Percentiles rank a stretch among this genome's conserved stretches.
Evolutionary conservation across 2,329 filamentous ascomycete genomes (phyloP).

Genomic region (Apiospora kogelbergensis): DNA sequence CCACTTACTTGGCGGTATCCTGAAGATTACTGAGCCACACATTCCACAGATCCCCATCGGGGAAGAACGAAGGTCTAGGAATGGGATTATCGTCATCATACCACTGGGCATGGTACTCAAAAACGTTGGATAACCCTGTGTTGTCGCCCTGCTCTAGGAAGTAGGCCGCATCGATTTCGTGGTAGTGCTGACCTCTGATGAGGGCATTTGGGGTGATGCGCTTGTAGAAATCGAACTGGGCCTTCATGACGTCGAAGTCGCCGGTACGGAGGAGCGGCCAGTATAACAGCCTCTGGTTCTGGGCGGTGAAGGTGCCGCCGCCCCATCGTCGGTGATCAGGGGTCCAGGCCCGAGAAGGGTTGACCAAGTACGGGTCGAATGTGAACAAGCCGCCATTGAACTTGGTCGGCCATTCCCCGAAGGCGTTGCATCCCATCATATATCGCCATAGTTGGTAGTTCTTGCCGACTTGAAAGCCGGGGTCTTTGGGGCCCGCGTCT

Average conservation of each 20-base stretch:
- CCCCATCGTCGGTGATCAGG: conserved; percentile 10
- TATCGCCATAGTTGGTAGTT: conserved; percentile 11
- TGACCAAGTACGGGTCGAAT: conserved; percentile 7
- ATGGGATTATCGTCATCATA: background rate
- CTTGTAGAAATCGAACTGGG: conserved; percentile 11
- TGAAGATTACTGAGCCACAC: conserved; percentile 7
- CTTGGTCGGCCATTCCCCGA: conserved; percentile 6
- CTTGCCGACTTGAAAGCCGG: conserved; percentile 5
- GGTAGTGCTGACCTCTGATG: conserved; percentile 3
- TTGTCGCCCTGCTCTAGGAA: conserved; percentile 11
- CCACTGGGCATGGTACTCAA: conserved; percentile 5
- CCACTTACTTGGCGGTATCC: conserved; percentile 2
- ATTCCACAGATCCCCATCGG: conserved; percentile 7
- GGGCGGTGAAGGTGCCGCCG: conserved; percentile 10
- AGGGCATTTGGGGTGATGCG: conserved; percentile 5
- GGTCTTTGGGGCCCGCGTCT: conserved; percentile 7
- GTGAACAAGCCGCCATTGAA: conserved; percentile 12
- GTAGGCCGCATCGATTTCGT: background rate
- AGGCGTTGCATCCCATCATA: conserved; percentile 11
- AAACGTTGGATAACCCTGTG: conserved; percentile 8
- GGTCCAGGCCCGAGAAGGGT: background rate
- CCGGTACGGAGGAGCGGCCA: conserved; percentile 10
- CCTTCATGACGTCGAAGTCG: conserved; percentile 9
- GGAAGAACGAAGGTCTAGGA: background rate
- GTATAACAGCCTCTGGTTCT: conserved; percentile 11